These are phyloP conservation scores for Candida vartiovaarae DNA, from an alignment of 805 yeast species.

Conservation along the genomic window DNA sequence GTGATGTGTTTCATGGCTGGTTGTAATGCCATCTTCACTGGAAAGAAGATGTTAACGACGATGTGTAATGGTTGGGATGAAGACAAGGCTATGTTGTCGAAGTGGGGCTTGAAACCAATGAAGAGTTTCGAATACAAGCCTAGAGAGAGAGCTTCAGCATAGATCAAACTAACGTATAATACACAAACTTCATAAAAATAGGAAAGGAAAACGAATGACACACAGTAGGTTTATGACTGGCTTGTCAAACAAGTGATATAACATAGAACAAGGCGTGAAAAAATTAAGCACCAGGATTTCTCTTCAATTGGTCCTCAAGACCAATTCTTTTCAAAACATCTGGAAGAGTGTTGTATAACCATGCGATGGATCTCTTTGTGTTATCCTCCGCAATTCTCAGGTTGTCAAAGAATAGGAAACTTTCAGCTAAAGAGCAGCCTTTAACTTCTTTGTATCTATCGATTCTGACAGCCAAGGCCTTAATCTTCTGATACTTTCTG, in stretches of 20 bases:
- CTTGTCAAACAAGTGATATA: no score
- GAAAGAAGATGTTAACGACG: slow-evolving; percentile 75
- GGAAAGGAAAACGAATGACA: background rate
- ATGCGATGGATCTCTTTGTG: slow-evolving; percentile 28
- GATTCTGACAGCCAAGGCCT: slow-evolving; percentile 29
- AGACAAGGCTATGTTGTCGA: slow-evolving; percentile 57
- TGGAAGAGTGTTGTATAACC: slow-evolving; percentile 30
- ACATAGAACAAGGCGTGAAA: background rate
- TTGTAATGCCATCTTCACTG: slow-evolving; percentile 75
- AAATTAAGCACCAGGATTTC: slow-evolving; percentile 7
- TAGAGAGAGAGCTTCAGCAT: slow-evolving; percentile 1
- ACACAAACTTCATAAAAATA: slow-evolving; percentile 1
- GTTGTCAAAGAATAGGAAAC: slow-evolving; percentile 26
- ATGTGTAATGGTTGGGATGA: slow-evolving; percentile 84
- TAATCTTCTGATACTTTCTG: slow-evolving; percentile 31
- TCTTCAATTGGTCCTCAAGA: slow-evolving; percentile 23
- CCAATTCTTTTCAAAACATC: slow-evolving; percentile 24
- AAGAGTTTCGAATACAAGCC: slow-evolving; percentile 29
- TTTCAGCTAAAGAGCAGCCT: slow-evolving; percentile 22
- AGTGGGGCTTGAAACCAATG: slow-evolving; percentile 66
- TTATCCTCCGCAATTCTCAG: slow-evolving; percentile 25
- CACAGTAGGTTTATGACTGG: no score
- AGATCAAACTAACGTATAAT: background rate
- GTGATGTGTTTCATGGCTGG: slow-evolving; percentile 72
- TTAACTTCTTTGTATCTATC: slow-evolving; percentile 26